A percentile compares a stretch with the other conserved stretches of the same genome.
phyloP scores from a whole-genome alignment of 176 grass and related monocot species.

The Cenchrus fungigraminus region DNA sequence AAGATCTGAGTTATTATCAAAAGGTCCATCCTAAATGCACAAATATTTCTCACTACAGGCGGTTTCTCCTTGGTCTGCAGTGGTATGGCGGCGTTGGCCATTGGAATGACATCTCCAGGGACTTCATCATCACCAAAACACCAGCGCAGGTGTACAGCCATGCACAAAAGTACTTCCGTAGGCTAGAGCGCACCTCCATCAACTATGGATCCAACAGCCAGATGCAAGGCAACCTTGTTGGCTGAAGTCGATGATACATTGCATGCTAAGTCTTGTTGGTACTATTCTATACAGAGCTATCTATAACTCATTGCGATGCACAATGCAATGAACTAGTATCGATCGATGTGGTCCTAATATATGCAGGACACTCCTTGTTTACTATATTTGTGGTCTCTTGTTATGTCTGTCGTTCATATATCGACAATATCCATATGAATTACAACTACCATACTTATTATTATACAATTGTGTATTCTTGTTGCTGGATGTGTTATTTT shows the following conservation, averaged over 20 bases:
- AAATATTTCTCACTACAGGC: not conserved
- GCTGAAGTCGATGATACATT: not conserved
- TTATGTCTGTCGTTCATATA: not conserved
- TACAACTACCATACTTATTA: not conserved
- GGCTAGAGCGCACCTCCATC: not conserved
- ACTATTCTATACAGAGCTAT: not conserved
- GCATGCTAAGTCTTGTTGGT: not conserved
- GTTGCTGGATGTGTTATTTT: not conserved
- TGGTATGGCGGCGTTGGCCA: not conserved
- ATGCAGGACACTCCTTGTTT: not conserved
- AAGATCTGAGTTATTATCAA: not conserved
- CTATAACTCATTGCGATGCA: not conserved
- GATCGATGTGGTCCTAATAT: not conserved
- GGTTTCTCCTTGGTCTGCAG: not conserved
- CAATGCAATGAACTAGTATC: not conserved
- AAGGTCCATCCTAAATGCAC: too few species aligned
- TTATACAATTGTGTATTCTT: not conserved
- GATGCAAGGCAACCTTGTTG: not conserved
- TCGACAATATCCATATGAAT: not conserved
- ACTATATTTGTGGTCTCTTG: not conserved
- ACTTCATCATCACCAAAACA: slow-evolving; percentile 8
- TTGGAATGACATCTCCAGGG: slow-evolving; percentile 25
- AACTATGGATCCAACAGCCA: not conserved
- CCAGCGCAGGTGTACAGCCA: slow-evolving; percentile 9
- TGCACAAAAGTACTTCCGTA: slow-evolving; percentile 37